Evolutionary conservation across 129 eudicot species (phyloP).

Genomic region (Escallonia rubra): DNA sequence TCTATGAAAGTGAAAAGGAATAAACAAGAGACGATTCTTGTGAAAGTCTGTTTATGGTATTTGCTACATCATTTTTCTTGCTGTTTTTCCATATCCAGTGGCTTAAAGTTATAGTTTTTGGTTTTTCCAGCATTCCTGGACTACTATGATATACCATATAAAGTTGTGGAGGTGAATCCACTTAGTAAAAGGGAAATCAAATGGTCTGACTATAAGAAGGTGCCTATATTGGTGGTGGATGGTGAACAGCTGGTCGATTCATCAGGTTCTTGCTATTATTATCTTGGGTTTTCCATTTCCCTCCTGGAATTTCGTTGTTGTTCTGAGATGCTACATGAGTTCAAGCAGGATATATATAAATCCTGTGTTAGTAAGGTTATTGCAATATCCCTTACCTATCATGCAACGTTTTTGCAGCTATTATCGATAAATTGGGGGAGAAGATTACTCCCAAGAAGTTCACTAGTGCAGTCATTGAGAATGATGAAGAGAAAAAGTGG

Average conservation of each 20-base stretch:
- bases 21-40: too few relatives aligned
- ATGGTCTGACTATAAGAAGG: constrained; percentile 89
- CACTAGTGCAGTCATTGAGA: constrained; percentile 14
- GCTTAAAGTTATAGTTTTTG: neutral
- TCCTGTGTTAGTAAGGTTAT: constrained; percentile 3
- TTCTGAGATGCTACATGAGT: neutral
- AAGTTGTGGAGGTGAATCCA: constrained; percentile 78
- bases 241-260: constrained; percentile 76
- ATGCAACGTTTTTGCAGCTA: constrained; percentile 33
- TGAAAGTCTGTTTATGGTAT: neutral
- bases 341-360: neutral
- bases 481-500: constrained; percentile 63
- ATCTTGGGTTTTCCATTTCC: neutral
- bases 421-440: constrained; percentile 40
- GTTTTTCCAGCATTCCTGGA: constrained; percentile 69
- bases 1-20: too few relatives aligned
- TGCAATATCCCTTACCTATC: constrained; percentile 19
- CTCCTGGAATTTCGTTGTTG: neutral
- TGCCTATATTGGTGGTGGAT: constrained; percentile 72
- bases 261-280: constrained; percentile 46
- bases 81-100: neutral
- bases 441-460: constrained; percentile 30
- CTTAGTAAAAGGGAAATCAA: constrained; percentile 80
- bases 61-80: neutral
- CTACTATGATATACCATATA: constrained; percentile 74